Evolutionary conservation across 495 filamentous ascomycete genomes (phyloP).

Genomic region (Geopyxis carbonaria): DNA sequence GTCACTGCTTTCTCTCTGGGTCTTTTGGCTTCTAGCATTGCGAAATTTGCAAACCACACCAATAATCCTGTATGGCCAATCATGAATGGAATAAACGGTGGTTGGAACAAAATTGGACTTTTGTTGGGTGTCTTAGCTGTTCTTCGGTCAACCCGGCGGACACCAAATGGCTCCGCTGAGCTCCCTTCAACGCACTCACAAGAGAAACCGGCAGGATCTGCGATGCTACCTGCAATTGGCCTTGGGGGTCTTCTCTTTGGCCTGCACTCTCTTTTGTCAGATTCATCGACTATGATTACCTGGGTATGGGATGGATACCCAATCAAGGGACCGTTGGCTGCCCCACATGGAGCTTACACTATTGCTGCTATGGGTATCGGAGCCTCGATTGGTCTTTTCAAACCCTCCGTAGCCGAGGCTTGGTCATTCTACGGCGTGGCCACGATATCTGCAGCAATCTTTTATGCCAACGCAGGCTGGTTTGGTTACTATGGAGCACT

Average conservation of each 20-base stretch:
- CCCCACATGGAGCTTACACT: constrained; percentile 70
- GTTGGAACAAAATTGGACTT: constrained; percentile 76
- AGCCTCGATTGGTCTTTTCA: constrained; percentile 57
- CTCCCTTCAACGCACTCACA: constrained; percentile 11
- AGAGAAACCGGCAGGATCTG: constrained; percentile 38
- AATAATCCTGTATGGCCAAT: constrained; percentile 97
- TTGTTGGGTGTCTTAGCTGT: constrained; percentile 58
- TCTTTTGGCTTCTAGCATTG: constrained; percentile 63
- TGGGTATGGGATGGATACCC: constrained; percentile 99
- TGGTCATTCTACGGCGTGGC: constrained; percentile 73
- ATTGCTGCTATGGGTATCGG: constrained; percentile 75
- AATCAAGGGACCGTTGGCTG: constrained; percentile 72
- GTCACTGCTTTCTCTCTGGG: constrained; percentile 68
- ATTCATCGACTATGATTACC: constrained; percentile 96
- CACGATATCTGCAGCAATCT: constrained; percentile 58
- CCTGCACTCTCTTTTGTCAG: constrained; percentile 84
- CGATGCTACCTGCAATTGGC: constrained; percentile 54
- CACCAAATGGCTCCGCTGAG: constrained; percentile 36
- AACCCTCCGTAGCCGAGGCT: constrained; percentile 47
- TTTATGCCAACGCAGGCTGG: constrained; percentile 53
- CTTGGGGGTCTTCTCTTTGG: constrained; percentile 73
- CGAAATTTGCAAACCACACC: constrained; percentile 89
- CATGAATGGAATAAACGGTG: constrained; percentile 74
- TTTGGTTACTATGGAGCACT: constrained; percentile 77
- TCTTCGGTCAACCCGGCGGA: constrained; percentile 46